Evolutionary conservation across 78 protist species (phyloP).

Genomic region (Dictyostelium brefeldianum): DNA sequence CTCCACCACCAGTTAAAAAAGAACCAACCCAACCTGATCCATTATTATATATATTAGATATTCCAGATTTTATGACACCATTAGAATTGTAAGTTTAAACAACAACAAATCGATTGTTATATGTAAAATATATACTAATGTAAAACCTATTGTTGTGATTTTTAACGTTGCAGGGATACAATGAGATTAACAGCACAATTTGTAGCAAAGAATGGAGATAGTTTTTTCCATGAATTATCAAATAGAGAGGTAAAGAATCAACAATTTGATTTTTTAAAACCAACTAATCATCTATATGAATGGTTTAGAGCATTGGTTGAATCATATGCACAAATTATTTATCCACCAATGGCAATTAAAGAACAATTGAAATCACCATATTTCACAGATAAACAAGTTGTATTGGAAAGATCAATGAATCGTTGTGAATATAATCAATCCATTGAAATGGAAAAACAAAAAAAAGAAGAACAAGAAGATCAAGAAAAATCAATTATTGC

Average conservation of each 20-base stretch:
- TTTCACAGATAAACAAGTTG: slow-evolving; percentile 31
- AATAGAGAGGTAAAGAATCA: slow-evolving; percentile 75
- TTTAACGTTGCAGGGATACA: slow-evolving; percentile 64
- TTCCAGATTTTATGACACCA: slow-evolving; percentile 58
- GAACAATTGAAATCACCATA: neutral
- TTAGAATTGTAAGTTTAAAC: slow-evolving; percentile 68
- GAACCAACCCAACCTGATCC: slow-evolving; percentile 61
- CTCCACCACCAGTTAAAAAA: slow-evolving; percentile 57
- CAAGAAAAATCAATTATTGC: slow-evolving; percentile 59
- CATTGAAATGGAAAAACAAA: slow-evolving; percentile 52
- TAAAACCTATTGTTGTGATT: neutral
- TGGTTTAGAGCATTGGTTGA: slow-evolving; percentile 81
- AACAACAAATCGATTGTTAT: neutral
- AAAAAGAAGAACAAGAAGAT: slow-evolving; percentile 80
- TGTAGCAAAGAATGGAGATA: slow-evolving; percentile 82
- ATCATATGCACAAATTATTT: slow-evolving; percentile 63
- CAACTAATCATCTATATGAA: slow-evolving; percentile 50
- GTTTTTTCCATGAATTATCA: slow-evolving; percentile 69
- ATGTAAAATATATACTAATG: neutral
- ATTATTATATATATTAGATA: slow-evolving; percentile 57
- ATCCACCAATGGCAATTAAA: slow-evolving; percentile 65
- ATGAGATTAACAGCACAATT: slow-evolving; percentile 88
- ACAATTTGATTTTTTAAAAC: slow-evolving; percentile 89
- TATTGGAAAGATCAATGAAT: slow-evolving; percentile 74
- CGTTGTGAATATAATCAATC: slow-evolving; percentile 71